These are phyloP conservation scores for Helotiales sp. DNA, from an alignment of 2,329 filamentous ascomycete genomes.

Conservation along the genomic window DNA sequence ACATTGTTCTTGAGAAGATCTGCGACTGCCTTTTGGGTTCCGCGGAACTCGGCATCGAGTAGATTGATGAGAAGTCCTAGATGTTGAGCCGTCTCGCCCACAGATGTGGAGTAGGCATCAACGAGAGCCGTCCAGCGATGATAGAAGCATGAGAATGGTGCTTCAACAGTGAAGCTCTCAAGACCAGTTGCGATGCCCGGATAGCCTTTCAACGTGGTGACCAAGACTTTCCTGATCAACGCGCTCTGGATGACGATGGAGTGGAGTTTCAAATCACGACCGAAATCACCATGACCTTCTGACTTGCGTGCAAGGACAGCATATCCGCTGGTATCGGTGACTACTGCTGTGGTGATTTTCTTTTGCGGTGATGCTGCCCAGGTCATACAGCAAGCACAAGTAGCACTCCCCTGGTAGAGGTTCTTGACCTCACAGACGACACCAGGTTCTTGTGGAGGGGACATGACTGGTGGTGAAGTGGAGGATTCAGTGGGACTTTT, in stretches of 20 bases:
- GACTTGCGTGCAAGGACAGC: conserved; percentile 18
- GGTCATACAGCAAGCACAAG: conserved; percentile 19
- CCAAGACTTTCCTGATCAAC: conserved; percentile 41
- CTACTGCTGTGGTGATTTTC: conserved; percentile 8
- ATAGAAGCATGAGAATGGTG: conserved; percentile 45
- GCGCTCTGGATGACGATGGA: conserved; percentile 45
- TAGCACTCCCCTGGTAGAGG: conserved; percentile 11
- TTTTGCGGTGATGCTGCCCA: conserved; percentile 18
- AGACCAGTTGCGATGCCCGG: conserved; percentile 42
- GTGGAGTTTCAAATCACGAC: conserved; percentile 44
- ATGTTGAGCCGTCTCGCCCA: conserved; percentile 38
- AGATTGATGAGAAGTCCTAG: conserved; percentile 43
- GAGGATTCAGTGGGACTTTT: neutral
- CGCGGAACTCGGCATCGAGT: conserved; percentile 38
- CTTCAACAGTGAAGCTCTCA: conserved; percentile 41
- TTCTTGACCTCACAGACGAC: conserved; percentile 16
- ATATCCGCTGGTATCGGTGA: conserved; percentile 17
- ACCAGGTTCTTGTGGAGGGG: neutral
- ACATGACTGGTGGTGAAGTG: neutral
- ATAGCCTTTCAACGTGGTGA: conserved; percentile 43
- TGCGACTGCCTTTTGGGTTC: conserved; percentile 26
- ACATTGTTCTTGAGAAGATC: conserved; percentile 46
- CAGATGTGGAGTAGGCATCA: conserved; percentile 30
- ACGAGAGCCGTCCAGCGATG: conserved; percentile 43
- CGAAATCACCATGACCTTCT: conserved; percentile 20